Conservation (phyloP, 2,329 filamentous ascomycete genomes). For the Dryadomyces quercivorus region DNA sequence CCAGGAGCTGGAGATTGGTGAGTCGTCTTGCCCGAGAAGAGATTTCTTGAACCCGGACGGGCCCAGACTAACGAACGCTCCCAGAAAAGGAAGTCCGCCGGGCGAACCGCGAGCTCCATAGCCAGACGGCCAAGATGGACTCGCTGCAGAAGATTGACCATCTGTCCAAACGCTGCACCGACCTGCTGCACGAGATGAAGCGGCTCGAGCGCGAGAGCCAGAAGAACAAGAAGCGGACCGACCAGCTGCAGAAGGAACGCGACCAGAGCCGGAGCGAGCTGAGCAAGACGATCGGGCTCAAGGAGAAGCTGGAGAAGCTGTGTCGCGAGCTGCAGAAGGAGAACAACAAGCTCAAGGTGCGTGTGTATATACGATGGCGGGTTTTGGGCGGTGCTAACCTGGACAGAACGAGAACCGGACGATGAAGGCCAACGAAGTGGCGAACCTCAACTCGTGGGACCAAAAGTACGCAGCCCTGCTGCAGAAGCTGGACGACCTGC, state of each 20-base stretch:
- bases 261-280: conserved; percentile 80
- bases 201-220: conserved; percentile 85
- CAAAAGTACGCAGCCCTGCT: conserved; percentile 71
- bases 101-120: conserved; percentile 80
- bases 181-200: conserved; percentile 90
- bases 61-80: too few relatives aligned
- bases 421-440: conserved; percentile 73
- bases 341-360: conserved; percentile 94
- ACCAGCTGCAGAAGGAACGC: conserved; percentile 92
- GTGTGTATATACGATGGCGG: conserved; percentile 1
- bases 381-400: neutral
- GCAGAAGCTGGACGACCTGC: conserved; percentile 75
- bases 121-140: conserved; percentile 82
- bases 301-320: conserved; percentile 93
- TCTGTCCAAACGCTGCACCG: conserved; percentile 80
- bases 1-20: conserved; percentile 90
- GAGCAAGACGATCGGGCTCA: conserved; percentile 79
- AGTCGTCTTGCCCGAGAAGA: conserved; percentile 11
- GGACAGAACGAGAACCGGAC: conserved; percentile 84
- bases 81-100: conserved; percentile 87
- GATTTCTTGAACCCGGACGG: too few relatives aligned
- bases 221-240: conserved; percentile 91
- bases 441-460: conserved; percentile 72
- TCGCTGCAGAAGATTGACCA: conserved; percentile 85
- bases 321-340: conserved; percentile 90